Percentiles rank a stretch among this genome's conserved stretches.
These are phyloP conservation scores for Oryza nivara DNA, from an alignment of 176 grass and related monocot genomes.

Conservation along the genomic window DNA sequence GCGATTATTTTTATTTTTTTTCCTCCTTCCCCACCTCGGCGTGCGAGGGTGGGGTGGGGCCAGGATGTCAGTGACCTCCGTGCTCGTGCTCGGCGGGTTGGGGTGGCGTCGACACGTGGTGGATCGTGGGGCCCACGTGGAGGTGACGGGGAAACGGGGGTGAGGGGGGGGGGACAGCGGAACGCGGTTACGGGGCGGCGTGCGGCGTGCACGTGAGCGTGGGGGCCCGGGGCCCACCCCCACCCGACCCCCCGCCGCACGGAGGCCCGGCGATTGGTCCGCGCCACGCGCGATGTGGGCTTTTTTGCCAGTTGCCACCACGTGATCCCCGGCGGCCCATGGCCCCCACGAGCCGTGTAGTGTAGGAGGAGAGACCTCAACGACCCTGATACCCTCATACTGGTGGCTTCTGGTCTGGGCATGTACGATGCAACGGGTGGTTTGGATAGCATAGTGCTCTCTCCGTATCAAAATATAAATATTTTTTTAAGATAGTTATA, in stretches of 20 bases:
- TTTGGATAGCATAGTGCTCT: too few relatives aligned
- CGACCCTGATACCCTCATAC: too few relatives aligned
- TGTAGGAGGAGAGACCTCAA: too few relatives aligned
- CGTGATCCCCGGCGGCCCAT: neutral
- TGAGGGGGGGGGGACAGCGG: too few relatives aligned
- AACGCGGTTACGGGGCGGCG: neutral
- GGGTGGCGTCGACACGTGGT: neutral
- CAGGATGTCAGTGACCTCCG: neutral
- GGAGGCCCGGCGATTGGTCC: neutral
- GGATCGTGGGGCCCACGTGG: neutral
- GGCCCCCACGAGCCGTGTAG: too few relatives aligned
- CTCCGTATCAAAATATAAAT: too few relatives aligned
- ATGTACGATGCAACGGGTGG: too few relatives aligned
- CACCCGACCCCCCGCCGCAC: neutral
- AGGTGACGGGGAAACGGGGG: neutral
- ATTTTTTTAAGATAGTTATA: too few relatives aligned
- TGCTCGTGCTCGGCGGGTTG: too few relatives aligned
- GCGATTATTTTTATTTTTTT: neutral
- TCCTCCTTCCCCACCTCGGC: conserved; percentile 31
- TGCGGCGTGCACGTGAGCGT: neutral
- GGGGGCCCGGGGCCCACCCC: too few relatives aligned
- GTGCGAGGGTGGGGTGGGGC: conserved; percentile 11
- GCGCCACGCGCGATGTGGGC: neutral
- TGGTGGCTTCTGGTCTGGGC: too few relatives aligned
- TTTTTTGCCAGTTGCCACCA: neutral